Percentiles rank a stretch among this genome's conserved stretches.
phyloP scores from a whole-genome alignment of 345 rosid genomes.

The Lumnitzera racemosa region DNA sequence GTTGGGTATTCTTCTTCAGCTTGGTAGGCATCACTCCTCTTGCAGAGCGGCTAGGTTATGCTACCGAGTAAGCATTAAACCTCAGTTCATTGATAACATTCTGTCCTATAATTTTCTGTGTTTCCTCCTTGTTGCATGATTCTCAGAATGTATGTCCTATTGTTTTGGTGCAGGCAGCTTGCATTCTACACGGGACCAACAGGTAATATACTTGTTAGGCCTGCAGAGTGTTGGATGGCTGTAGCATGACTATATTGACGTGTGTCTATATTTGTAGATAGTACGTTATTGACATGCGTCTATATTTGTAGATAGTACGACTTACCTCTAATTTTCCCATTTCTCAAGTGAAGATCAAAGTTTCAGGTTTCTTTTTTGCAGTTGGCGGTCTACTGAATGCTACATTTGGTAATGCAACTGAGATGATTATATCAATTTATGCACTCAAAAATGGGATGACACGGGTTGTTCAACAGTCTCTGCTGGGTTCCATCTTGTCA shows the following conservation, averaged over 20 bases:
- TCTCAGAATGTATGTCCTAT: background rate
- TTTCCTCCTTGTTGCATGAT: background rate
- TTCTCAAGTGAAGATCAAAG: background rate
- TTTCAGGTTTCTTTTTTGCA: conserved; percentile 12
- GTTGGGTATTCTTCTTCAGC: conserved; percentile 38
- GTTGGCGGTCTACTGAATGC: conserved; percentile 48
- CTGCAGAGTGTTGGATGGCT: background rate
- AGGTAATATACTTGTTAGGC: conserved; percentile 13
- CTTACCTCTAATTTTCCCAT: background rate
- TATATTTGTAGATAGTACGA: background rate
- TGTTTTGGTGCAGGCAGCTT: conserved; percentile 35
- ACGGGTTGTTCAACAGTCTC: conserved; percentile 47
- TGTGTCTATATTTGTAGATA: conserved; percentile 1
- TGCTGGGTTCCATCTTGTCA: conserved; percentile 44
- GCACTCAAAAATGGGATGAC: conserved; percentile 36
- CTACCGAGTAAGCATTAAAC: conserved; percentile 30
- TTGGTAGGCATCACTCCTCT: conserved; percentile 44
- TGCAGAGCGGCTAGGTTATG: conserved; percentile 49
- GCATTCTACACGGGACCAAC: conserved; percentile 45
- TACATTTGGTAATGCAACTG: conserved; percentile 47
- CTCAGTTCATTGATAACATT: background rate
- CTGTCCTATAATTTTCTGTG: background rate
- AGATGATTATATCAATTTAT: conserved; percentile 42
- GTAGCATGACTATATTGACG: background rate
- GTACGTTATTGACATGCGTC: background rate